Conservation (phyloP, 305 asterid species). For the Fraxinus latifolia region DNA sequence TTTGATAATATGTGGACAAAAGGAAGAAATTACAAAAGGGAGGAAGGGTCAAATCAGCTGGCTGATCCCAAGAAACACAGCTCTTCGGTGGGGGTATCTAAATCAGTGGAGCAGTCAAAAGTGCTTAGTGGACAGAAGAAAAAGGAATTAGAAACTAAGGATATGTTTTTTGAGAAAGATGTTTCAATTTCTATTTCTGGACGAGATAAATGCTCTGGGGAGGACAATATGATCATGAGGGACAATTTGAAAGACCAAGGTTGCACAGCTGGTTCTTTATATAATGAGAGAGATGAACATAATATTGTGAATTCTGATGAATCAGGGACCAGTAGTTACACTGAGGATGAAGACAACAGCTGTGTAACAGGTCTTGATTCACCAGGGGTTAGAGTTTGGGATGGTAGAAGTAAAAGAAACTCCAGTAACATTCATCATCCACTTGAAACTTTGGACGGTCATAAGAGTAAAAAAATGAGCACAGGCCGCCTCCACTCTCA, state of each 20-base stretch:
- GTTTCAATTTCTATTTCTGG: conserved; percentile 30
- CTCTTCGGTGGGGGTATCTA: conserved; percentile 44
- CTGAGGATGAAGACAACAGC: conserved; percentile 71
- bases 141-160: conserved; percentile 28
- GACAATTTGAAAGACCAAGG: conserved; percentile 25
- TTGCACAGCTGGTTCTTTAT: conserved; percentile 24
- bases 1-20: conserved; percentile 96
- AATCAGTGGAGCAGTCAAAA: conserved; percentile 42
- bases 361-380: conserved; percentile 76
- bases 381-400: conserved; percentile 89
- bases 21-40: conserved; percentile 77
- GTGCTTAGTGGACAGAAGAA: conserved; percentile 39
- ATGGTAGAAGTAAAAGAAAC: conserved; percentile 71
- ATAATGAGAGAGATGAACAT: conserved; percentile 48
- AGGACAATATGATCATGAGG: conserved; percentile 17
- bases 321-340: conserved; percentile 69
- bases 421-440: conserved; percentile 86
- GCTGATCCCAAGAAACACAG: conserved; percentile 38
- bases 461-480: conserved; percentile 47
- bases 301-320: conserved; percentile 46
- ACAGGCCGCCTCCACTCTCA: conserved; percentile 48
- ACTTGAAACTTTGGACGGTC: conserved; percentile 64
- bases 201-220: conserved; percentile 25
- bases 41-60: conserved; percentile 40
- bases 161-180: conserved; percentile 21